These are phyloP conservation scores for Yamadazyma mexicana DNA, from an alignment of 1,139 yeast species.

Conservation along the genomic window DNA sequence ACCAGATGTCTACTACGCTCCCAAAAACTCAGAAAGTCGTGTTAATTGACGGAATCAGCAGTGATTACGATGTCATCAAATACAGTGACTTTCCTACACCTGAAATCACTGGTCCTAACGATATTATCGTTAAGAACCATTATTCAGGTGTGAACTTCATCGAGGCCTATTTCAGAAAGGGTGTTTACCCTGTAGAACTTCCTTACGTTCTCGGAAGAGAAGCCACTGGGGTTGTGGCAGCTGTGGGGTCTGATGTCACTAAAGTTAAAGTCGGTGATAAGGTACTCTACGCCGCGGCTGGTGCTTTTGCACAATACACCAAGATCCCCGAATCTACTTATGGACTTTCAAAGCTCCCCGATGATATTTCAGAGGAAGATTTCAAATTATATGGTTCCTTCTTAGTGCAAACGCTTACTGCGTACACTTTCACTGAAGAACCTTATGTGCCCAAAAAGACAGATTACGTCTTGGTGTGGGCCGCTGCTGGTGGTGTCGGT, in stretches of 20 bases:
- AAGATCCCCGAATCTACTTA: conserved; percentile 36
- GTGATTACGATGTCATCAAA: conserved; percentile 32
- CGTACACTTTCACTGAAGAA: conserved; percentile 65
- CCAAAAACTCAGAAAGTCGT: conserved; percentile 64
- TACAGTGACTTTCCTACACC: conserved; percentile 62
- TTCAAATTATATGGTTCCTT: conserved; percentile 59
- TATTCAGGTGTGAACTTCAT: conserved; percentile 82
- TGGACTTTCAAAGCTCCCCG: conserved; percentile 50
- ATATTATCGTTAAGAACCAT: conserved; percentile 67
- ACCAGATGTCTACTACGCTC: conserved; percentile 20
- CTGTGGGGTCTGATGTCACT: conserved; percentile 61
- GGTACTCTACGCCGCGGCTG: conserved; percentile 55
- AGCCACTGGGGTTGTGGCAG: conserved; percentile 74
- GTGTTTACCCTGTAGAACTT: conserved; percentile 58
- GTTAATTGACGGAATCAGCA: conserved; percentile 56
- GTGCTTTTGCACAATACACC: conserved; percentile 73
- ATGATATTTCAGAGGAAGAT: conserved; percentile 36
- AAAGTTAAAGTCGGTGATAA: conserved; percentile 68
- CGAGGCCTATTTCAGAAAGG: conserved; percentile 79
- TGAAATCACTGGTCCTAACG: conserved; percentile 44
- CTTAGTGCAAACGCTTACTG: conserved; percentile 76
- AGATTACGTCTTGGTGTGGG: conserved; percentile 76
- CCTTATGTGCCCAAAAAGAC: conserved; percentile 65
- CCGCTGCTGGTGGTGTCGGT: conserved; percentile 96
- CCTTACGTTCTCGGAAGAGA: conserved; percentile 82